Conservation (phyloP, 2,329 filamentous ascomycete genomes). For the Verruconis gallopava region DNA sequence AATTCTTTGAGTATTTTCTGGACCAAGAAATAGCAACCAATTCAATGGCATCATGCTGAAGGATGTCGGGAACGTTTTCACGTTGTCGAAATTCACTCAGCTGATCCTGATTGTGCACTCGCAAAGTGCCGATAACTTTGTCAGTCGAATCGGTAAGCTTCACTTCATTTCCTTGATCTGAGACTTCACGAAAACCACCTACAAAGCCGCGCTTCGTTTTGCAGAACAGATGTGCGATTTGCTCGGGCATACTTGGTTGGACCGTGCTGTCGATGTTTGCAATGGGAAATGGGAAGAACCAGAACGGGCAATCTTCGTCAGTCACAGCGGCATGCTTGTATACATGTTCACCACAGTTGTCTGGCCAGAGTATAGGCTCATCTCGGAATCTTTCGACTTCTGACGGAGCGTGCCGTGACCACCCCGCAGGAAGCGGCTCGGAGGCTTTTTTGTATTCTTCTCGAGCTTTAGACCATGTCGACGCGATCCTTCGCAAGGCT, state of each 20-base stretch:
- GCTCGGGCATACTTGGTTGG: neutral
- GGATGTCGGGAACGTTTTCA: neutral
- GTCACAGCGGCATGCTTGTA: neutral
- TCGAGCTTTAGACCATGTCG: neutral
- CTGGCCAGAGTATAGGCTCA: neutral
- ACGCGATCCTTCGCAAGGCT: neutral
- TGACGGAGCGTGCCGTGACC: neutral
- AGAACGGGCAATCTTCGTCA: neutral
- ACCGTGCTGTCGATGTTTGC: neutral
- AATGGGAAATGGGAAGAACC: conserved; percentile 4
- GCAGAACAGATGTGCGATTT: neutral
- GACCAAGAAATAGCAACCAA: neutral
- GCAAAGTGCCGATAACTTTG: neutral
- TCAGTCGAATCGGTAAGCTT: neutral
- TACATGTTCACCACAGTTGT: neutral
- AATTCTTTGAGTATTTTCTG: neutral
- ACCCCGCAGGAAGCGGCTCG: conserved; percentile 1
- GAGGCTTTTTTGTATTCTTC: neutral
- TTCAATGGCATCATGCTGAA: neutral
- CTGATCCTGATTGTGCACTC: neutral
- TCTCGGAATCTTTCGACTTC: neutral
- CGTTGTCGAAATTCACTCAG: neutral
- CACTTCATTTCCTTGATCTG: neutral
- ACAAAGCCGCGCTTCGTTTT: conserved; percentile 1
- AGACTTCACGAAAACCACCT: neutral